A percentile compares a stretch with the other conserved stretches of the same genome.
Evolutionary conservation across 768 basidiomycete genomes (phyloP).

Genomic region (Russula lepida): DNA sequence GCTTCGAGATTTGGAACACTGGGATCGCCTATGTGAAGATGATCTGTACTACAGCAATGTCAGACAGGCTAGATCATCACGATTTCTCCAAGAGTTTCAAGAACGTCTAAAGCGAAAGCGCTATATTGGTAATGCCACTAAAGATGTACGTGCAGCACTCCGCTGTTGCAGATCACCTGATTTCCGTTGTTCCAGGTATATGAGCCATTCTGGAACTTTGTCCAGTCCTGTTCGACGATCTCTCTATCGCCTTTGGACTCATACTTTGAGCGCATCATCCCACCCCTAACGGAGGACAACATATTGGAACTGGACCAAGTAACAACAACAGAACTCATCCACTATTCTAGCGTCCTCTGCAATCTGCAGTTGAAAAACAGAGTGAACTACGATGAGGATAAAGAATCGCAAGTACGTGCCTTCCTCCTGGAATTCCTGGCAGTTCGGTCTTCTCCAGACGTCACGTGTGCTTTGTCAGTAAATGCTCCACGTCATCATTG

Average conservation of each 20-base stretch:
- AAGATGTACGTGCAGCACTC: too few species aligned
- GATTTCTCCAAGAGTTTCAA: not conserved
- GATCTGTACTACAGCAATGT: not conserved
- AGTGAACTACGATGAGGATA: not conserved
- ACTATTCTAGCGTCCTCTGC: not conserved
- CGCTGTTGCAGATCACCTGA: too few species aligned
- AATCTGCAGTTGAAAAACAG: not conserved
- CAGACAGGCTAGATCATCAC: not conserved
- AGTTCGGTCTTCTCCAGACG: too few species aligned
- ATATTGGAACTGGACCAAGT: not conserved
- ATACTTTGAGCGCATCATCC: too few species aligned
- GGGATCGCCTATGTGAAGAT: not conserved
- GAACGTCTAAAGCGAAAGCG: not conserved
- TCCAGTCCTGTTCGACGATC: too few species aligned
- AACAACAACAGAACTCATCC: not conserved
- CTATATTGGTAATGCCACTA: not conserved
- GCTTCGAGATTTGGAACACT: not conserved
- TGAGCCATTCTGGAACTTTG: not conserved
- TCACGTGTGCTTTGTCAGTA: not conserved
- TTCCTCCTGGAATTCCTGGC: not conserved
- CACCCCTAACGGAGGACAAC: not conserved
- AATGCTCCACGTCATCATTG: too few species aligned
- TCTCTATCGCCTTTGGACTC: too few species aligned
- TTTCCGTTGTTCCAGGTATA: too few species aligned
- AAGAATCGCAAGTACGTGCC: not conserved